Evolutionary conservation across 495 filamentous ascomycete species (phyloP), one percentile per base, ranked within the genome.

Genomic region (Penicillium malachiteum): DNA sequence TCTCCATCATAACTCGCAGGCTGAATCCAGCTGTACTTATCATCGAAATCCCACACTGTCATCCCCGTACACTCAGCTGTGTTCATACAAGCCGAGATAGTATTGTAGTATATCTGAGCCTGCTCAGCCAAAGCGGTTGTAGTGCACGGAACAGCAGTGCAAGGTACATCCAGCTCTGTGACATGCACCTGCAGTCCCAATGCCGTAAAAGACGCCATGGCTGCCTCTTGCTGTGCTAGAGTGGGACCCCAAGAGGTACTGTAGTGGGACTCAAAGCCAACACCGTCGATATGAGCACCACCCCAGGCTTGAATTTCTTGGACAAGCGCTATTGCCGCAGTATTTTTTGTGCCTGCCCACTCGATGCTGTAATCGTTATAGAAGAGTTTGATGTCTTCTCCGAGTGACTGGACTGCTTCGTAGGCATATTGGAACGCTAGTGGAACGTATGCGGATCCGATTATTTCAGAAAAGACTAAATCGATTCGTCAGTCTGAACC

Each of bases 41-140:
- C 40, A 43, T 43, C 40, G 34, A 43, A 43, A 12, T 43, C 40
- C 40, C 40, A 43, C 9, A 43, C 40, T n/a, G 40, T 43, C n/a
- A 43, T 43, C 3, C 40, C 40, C 2, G 40, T 43, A 8, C 40
- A 43, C 1, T 43, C 40, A 3, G 3, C 40, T 2, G 18, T 43
- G 8, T 43, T n/a, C 40, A 43, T 21, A 43, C 40, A 43, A 12
- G 40, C 40, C 40, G 40, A 43, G 14, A 43, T n/a, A 2, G 40
- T 43, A 43, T 43, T 8, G 11, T 16, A 43, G 40, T 43, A 43
- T 3, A 21, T 21, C 8, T 43, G n/a, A 16, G 40, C 40, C 40
- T 43, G 40, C 40, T 3, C 11, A 16, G 40, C 40, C n/a, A 43
- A 21, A 16, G 9, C 40, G 11, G 1, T 4, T 8, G 14, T 16